phyloP scores from a whole-genome alignment of 179 eudicot species.

The Sideroxylon spinosum region DNA sequence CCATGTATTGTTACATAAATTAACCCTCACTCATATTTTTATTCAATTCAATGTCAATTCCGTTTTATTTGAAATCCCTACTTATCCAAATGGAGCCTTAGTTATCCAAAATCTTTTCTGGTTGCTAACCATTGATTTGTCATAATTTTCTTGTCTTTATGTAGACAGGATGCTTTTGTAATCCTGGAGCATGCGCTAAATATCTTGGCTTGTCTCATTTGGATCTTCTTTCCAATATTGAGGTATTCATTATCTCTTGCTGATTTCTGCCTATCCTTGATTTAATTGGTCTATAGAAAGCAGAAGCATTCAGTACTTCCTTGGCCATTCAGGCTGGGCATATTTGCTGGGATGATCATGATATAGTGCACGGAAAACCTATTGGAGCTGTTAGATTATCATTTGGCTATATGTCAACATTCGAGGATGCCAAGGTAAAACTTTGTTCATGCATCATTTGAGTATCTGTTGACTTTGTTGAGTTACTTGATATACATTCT shows the following conservation, averaged over 20 bases:
- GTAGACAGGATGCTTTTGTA: conserved; percentile 99
- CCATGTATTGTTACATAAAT: too few relatives aligned
- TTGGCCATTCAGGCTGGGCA: conserved; percentile 69
- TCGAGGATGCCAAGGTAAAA: conserved; percentile 86
- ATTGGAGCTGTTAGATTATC: conserved; percentile 96
- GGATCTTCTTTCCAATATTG: conserved; percentile 81
- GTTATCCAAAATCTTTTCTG: background rate
- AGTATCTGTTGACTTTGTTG: background rate
- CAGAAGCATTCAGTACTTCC: conserved; percentile 14
- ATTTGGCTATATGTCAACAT: conserved; percentile 95
- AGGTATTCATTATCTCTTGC: conserved; percentile 45
- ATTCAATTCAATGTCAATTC: too few relatives aligned
- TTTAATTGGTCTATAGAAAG: background rate
- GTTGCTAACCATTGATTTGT: conserved; percentile 10
- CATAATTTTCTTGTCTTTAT: conserved; percentile 12
- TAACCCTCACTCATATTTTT: too few relatives aligned
- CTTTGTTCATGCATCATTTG: conserved; percentile 6
- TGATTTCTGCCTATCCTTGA: conserved; percentile 10
- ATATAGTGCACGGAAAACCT: conserved; percentile 84
- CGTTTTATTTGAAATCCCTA: too few relatives aligned
- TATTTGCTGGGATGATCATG: conserved; percentile 94
- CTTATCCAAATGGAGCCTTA: background rate
- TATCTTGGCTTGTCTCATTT: conserved; percentile 84
- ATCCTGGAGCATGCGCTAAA: conserved; percentile 99
- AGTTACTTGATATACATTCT: too few relatives aligned